These are phyloP conservation scores for Neurospora sp. DNA, from an alignment of 495 filamentous ascomycete species.

Conservation along the genomic window DNA sequence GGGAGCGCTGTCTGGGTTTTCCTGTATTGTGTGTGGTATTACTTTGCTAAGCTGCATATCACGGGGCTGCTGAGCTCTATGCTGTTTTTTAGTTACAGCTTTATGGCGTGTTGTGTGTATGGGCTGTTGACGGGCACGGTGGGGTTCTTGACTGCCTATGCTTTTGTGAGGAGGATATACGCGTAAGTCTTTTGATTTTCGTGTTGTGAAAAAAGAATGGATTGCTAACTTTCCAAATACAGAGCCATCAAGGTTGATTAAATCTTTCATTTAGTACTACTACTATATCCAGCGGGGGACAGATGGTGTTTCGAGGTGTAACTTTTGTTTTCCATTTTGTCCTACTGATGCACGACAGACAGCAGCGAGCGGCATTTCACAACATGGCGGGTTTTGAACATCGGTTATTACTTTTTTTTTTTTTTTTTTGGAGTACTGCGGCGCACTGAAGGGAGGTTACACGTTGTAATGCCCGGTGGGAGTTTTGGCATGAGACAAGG, in stretches of 20 bases:
- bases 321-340: neutral
- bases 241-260: conserved; percentile 12
- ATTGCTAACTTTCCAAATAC: neutral
- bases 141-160: conserved; percentile 79
- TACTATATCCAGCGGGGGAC: neutral
- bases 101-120: conserved; percentile 74
- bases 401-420: neutral
- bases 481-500: neutral
- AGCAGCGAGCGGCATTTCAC: neutral
- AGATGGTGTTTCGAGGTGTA: neutral
- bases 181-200: conserved; percentile 41
- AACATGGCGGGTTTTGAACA: neutral
- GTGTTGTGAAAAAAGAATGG: neutral
- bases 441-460: neutral
- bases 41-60: conserved; percentile 71
- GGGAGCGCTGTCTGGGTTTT: conserved; percentile 80
- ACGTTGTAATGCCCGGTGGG: neutral
- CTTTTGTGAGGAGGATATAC: conserved; percentile 84
- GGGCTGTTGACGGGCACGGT: conserved; percentile 78
- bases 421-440: neutral
- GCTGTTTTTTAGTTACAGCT: conserved; percentile 78
- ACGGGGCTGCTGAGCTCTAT: conserved; percentile 69
- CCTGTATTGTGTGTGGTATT: conserved; percentile 80
- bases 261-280: neutral
- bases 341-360: neutral